Evolutionary conservation across 495 filamentous ascomycete species (phyloP), one percentile per base, ranked within the genome.

Genomic region (Recurvomyces mirabilis): DNA sequence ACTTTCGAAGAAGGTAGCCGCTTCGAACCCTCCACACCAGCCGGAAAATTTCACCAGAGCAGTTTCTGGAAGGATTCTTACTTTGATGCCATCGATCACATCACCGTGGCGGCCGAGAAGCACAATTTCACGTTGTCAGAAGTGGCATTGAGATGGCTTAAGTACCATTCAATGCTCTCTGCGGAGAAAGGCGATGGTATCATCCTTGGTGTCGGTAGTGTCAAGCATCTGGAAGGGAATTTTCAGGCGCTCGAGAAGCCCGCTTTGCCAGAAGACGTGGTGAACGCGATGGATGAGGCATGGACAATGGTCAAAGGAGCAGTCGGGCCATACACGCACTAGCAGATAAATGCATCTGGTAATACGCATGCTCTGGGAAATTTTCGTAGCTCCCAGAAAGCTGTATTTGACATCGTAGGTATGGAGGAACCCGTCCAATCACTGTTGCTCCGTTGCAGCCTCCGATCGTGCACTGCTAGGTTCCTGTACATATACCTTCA

Each of bases 141-240:
- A 29, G 11, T 12, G 11, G 44, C 38, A 5, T 17, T 47, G 24
- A 5, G 44, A 19, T 47, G 44, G 44, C 11, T 47, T 38, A 43
- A 17, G n/a, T 18, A 43, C n/a, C 44, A 47, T 29, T 17, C 21
- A 4, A n/a, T 28, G 35, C 25, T 47, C 4, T 28, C 43, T 14
- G 10, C n/a, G 5, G 38, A 26, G n/a, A 43, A 5, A 14, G 44
- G 44, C 7, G 44, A 47, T 30, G 44, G 23, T n/a, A 23, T 47
- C 5, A 49, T 49, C 15, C 20, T 49, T 9, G 46, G 46, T 7
- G 41, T 41, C 4, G 33, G 40, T 25, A 34, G 22, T 18, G 28
- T 41, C 15, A 35, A 46, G 40, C 46, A 49, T 44, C 10, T 49
- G 5, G 46, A 44, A 41, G 24, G 24, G 30, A 49, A 49, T 26